Conservation (phyloP, 2,329 filamentous ascomycete species). For the Fonsecaea monophora region DNA sequence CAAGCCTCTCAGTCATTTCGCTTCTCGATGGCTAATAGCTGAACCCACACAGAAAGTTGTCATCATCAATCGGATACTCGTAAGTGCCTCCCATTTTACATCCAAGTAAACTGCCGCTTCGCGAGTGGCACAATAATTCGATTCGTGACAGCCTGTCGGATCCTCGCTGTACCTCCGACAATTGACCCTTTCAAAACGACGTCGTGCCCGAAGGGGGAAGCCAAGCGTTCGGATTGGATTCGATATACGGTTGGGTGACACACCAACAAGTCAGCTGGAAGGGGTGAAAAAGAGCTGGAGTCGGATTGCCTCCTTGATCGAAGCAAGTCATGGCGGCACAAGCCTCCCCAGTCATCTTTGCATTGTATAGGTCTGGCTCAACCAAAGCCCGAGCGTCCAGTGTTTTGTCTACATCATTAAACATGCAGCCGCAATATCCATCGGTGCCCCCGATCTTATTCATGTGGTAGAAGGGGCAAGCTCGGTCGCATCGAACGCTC, state of each 20-base stretch:
- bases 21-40: not conserved
- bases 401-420: conserved; percentile 31
- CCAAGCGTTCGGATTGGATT: conserved; percentile 31
- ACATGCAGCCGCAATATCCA: conserved; percentile 36
- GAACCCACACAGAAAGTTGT: not conserved
- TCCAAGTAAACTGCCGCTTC: not conserved
- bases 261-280: conserved; percentile 39
- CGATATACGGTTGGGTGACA: conserved; percentile 27
- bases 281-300: conserved; percentile 36
- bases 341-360: conserved; percentile 36
- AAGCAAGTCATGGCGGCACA: conserved; percentile 39
- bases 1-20: not conserved
- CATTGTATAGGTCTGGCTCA: conserved; percentile 30
- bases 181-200: not conserved
- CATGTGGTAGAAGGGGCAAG: conserved; percentile 35
- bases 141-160: not conserved
- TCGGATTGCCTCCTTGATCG: conserved; percentile 30
- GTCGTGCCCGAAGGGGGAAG: conserved; percentile 13
- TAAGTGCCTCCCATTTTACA: not conserved
- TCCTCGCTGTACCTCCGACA: not conserved
- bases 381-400: conserved; percentile 24
- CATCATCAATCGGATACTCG: not conserved
- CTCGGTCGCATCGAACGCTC: conserved; percentile 24
- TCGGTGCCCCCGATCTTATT: conserved; percentile 27
- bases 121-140: not conserved